These are phyloP conservation scores for Patellifolia procumbens DNA, from an alignment of 179 eudicot species.

Conservation along the genomic window DNA sequence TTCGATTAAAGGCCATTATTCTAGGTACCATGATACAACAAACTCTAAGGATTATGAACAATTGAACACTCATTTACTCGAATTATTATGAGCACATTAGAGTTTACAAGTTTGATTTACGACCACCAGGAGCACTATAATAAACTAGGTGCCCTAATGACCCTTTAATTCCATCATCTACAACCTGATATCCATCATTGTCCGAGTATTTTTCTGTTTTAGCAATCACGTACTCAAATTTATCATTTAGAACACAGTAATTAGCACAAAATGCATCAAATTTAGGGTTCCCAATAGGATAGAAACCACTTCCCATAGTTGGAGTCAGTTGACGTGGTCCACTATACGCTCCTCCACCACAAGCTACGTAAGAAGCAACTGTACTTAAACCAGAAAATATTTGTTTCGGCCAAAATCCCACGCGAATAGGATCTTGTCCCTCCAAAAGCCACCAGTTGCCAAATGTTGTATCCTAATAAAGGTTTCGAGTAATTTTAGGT, in stretches of 20 bases:
- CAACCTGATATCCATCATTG: neutral
- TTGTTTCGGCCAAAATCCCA: constrained; percentile 5
- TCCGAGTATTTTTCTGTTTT: neutral
- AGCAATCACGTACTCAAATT: neutral
- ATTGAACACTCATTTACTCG: too few species aligned
- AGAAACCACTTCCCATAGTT: neutral
- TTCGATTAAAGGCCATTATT: too few species aligned
- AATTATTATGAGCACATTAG: too few species aligned
- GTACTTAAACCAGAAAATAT: neutral
- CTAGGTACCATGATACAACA: too few species aligned
- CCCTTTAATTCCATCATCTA: neutral
- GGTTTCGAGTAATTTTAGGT: too few species aligned
- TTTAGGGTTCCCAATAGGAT: neutral
- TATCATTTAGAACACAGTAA: neutral
- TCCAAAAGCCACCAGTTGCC: constrained; percentile 5
- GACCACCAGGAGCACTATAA: neutral
- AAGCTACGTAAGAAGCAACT: neutral
- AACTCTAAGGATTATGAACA: too few species aligned
- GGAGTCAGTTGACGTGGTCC: neutral
- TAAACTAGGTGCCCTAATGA: neutral
- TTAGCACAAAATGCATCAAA: neutral
- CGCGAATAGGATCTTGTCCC: neutral
- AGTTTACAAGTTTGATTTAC: too few species aligned
- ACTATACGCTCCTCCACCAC: constrained; percentile 5
- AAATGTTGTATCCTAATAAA: too few species aligned